Evolutionary conservation across 768 basidiomycete genomes (phyloP), one percentile per base, ranked within the genome.

Genomic region (Pholiota molesta): DNA sequence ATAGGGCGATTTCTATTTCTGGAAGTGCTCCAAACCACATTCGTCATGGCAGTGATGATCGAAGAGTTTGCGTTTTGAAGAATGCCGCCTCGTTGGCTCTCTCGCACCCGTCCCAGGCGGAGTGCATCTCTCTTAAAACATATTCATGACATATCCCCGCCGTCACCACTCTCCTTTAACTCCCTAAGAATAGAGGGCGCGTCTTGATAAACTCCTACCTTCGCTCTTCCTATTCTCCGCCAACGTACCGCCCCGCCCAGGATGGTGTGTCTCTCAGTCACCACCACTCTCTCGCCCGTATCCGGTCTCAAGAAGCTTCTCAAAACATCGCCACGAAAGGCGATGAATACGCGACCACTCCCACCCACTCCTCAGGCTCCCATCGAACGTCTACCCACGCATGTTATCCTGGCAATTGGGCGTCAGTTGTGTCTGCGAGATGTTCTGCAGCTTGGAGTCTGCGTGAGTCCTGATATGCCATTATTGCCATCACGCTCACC

Each of bases 361-460:
- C n/a, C 47, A 31, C 33, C 56, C 47, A 19, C 52, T 28, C 49
- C 60, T 44, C 52, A 23, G 19, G 47, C 66, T 26, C 59, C 60
- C 19, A 33, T 66, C 42, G 66, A 66, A 52, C 55, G 59, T 42
- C 53, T 67, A 28, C 66, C 66, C 28, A 40, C 66, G 9, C 67
- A 64, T 29, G 61, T 76, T 52, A 62, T 75, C 61, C 61, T 59
- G 26, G 71, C 67, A 23, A 71, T 76, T 35, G 75, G 69, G 4
- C 60, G 67, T 44, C 66, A 72, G 31, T 62, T 62, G 21, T 56
- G 66, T 29, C 59, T 70, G n/a, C 62, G 68, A 55, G 74, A 73
- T 55, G 65, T 73, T 19, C 68, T 75, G 28, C 70, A 66, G 57
- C 64, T 75, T 62, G 73, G 72, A 57, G 68, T 72, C 39, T 69